Evolutionary conservation across 176 grass and related monocot species (phyloP).

Genomic region (Canna indica): DNA sequence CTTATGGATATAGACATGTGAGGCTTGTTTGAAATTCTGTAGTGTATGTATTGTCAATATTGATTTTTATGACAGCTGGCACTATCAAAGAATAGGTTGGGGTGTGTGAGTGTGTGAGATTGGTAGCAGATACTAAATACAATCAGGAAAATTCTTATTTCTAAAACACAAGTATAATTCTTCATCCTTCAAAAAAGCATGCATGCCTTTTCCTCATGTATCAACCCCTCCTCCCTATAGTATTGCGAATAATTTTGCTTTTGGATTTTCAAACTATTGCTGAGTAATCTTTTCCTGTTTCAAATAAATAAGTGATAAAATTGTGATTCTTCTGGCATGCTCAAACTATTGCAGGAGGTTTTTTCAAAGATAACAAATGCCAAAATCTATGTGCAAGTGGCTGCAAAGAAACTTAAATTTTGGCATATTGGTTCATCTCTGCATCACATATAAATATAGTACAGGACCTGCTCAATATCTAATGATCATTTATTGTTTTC

Average conservation of each 20-base stretch:
- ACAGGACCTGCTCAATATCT: background rate
- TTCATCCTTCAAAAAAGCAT: background rate
- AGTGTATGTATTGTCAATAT: no score
- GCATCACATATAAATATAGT: background rate
- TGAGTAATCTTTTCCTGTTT: background rate
- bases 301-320: background rate
- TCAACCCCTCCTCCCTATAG: background rate
- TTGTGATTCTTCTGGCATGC: no score
- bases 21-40: no score
- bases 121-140: no score
- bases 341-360: no score
- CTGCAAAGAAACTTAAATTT: background rate
- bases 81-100: no score
- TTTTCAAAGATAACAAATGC: no score
- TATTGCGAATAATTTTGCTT: background rate
- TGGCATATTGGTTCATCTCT: background rate
- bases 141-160: no score
- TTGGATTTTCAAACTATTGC: background rate
- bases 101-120: no score
- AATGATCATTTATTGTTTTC: background rate
- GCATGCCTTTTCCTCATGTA: background rate
- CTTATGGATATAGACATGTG: no score
- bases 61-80: no score
- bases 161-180: no score
- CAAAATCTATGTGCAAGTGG: background rate